Evolutionary conservation across 1,139 yeast species (phyloP), one percentile per base, ranked within the genome.

Genomic region (Suhomyces panamericanus): DNA sequence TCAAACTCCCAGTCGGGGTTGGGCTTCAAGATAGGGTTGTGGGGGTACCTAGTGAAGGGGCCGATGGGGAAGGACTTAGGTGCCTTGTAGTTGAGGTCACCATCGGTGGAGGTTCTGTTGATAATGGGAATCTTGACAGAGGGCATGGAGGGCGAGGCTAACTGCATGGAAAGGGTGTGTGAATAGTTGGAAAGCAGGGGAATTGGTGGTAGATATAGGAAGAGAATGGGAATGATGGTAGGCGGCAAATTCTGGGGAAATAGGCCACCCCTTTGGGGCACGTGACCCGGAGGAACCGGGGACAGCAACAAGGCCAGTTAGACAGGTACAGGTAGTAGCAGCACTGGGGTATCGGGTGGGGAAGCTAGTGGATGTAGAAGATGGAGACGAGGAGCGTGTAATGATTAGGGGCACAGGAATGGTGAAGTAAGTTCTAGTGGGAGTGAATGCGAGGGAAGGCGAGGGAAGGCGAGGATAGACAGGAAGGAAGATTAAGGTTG

Each of bases 31-130:
- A 73, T 71, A 1, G 78, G 78, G 47, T 73, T 73, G 14, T 63
- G 47, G 17, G 50, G 39, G 52, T 71, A 71, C 49, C 61, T 67
- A 14, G 54, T 52, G 51, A 73, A 73, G 8, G 77, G 77, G 0
- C 78, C 78, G 46, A 73, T 65, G 20, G 78, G 78, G 55, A 72
- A 73, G 14, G 62, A 51, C 5, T 47, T 53, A 7, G 78, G 77
- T 0, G 75, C 59, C 34, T 51, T 57, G 51, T 72, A 72, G 52
- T 65, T 28, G n/a, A 41, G 32, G 47, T 67, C 73, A 1, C 75
- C 75, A 30, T 61, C 69, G 4, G 47, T 48, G 2, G 75, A 64
- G 39, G 57, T 48, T 27, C 48, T 54, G 36, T 53, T 50, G 9
- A 73, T 65, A 3, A 38, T 41, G 4, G 77, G 77, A 20, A 67